Base-by-base conservation (phyloP, 805 yeast genomes). In the Wickerhamiella kazuoi region DNA sequence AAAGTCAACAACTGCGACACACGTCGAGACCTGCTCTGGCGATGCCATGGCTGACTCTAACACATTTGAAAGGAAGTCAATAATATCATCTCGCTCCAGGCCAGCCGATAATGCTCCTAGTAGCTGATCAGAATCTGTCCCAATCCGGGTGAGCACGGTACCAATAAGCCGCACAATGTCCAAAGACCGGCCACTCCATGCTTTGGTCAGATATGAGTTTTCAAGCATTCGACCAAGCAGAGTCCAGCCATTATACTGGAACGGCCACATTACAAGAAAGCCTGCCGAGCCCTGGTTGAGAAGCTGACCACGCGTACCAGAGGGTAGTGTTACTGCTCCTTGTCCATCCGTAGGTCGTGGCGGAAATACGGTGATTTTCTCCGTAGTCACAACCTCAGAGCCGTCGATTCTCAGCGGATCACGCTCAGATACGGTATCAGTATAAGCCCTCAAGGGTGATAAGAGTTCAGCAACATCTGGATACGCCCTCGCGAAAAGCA, bases 231-330 rank as follows among this genome's bases (percentile, higher is more conserved):
- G 68, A 1, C 96, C 96, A 15, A 87, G 49, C 21, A 79, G 58
- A 0, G 93, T 70, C 94, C 96, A 84, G 1, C 96, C 96, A 51
- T 76, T 80, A 53, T 76, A 83, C 3, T 68, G 66, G 52, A 78
- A 72, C 21, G 76, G 60, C 60, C 90, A 84, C 18, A 82, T 68
- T 3, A 79, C 79, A 8, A 60, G 47, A 3, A 71, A 64, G 13
- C 45, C 43, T 8, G 86, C 56, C 3, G 81, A 57, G 46, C 78
- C 76, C 18, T 14, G 8, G 20, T 35, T 39, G n/a, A 39, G 16
- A 4, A 39, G 30, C 7, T 26, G 26, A 2, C 87, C 96, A 40
- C 64, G 69, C 0, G 94, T 79, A 2, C 76, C 75, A 44, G 60
- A 52, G 2, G 71, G 68, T 18, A 74, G 50, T 14, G 62, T 61